Conservation (phyloP, 169 alveolate genomes). For the Eimeria falciformis region DNA sequence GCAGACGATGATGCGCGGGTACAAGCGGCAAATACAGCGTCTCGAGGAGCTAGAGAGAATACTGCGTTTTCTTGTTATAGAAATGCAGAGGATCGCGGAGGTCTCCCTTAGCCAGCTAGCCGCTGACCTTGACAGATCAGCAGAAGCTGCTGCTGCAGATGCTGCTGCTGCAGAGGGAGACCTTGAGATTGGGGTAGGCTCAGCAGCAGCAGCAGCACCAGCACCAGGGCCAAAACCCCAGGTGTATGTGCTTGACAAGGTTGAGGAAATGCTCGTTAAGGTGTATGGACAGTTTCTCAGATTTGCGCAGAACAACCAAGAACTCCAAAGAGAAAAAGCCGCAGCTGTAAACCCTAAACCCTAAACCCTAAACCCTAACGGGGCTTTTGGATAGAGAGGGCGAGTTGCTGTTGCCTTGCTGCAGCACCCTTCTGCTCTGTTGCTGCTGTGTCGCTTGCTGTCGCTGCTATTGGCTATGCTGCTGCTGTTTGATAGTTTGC, state of each 20-base stretch:
- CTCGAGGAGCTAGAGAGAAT: slow-evolving; percentile 92
- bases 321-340: slow-evolving; percentile 87
- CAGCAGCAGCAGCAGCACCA: slow-evolving; percentile 40
- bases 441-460: background rate
- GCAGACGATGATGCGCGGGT: slow-evolving; percentile 90
- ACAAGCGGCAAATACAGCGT: slow-evolving; percentile 92
- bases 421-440: background rate
- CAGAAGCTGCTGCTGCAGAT: slow-evolving; percentile 76
- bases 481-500: background rate
- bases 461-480: background rate
- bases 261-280: slow-evolving; percentile 84
- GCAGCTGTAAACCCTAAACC: slow-evolving; percentile 82
- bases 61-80: slow-evolving; percentile 46
- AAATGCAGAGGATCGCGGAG: slow-evolving; percentile 78
- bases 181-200: slow-evolving; percentile 11
- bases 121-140: slow-evolving; percentile 78
- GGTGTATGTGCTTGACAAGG: slow-evolving; percentile 80
- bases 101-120: slow-evolving; percentile 69
- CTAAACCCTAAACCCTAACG: slow-evolving; percentile 23
- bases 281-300: slow-evolving; percentile 92
- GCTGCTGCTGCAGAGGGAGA: slow-evolving; percentile 29
- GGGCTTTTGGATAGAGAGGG: background rate
- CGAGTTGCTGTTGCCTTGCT: background rate
- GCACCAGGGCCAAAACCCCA: slow-evolving; percentile 34
- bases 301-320: slow-evolving; percentile 89